Evolutionary conservation across 2,329 filamentous ascomycete genomes (phyloP), one percentile per base, ranked within the genome.

Genomic region (Colletotrichum liaoningense): DNA sequence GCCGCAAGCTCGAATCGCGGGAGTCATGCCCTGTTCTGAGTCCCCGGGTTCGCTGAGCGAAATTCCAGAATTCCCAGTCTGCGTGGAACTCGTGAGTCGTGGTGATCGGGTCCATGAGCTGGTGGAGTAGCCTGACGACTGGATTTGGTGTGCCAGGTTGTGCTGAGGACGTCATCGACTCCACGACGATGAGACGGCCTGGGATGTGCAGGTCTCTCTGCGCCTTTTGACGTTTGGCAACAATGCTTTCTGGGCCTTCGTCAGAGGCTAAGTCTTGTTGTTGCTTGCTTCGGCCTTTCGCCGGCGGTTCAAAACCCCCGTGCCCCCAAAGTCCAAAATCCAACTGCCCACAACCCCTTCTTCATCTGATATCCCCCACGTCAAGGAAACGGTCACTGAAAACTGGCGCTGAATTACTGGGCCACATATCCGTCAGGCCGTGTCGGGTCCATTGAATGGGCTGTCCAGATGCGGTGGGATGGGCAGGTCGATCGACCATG

Each of bases 331-430:
- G 38, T 70, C 54, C 59, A 73, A 54, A 59, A 46, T 67, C 33
- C 68, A 71, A 30, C 26, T 56, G 68, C 56, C 57, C 49, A 63
- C 46, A 63, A 35, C 30, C 55, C 66, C 67, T 60, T 71, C 46
- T 69, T 68, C 64, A 67, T 72, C 60, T 60, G 66, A 65, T 62
- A 73, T 69, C 70, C 70, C 70, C 70, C 70, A 70, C 70, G 67
- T 60, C 70, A 70, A 60, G 70, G 59, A 70, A 56, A 62, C 26
- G 35, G 60, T 62, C 55, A 54, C 56, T 59, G 42, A 49, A 72
- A 49, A 59, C 46, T 70, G 22, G n/a, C 30, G 59, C 60, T 52
- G 60, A 28, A 49, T 22, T 57, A 22, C 12, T 56, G 42, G 38
- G 35, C 35, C 60, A 56, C 28, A 46, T 54, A 59, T 58, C 46